Base-by-base conservation (phyloP, 129 eudicot genomes). In the Centrapalus pauciflorus region DNA sequence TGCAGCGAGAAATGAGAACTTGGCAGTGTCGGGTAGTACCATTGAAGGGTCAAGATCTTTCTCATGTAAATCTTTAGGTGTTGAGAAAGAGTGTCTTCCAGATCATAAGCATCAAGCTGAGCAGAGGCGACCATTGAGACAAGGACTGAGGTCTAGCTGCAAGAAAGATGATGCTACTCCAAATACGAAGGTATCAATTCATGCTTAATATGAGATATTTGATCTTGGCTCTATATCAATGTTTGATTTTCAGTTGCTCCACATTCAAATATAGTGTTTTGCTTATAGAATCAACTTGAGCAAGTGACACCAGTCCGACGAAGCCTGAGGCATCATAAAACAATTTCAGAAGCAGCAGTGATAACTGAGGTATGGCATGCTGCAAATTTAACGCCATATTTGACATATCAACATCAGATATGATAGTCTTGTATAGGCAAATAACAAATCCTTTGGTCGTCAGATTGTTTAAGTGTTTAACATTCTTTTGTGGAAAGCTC, bases 111-210 rank as follows among this genome's bases (percentile, higher is more conserved):
- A 20, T 27, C 50, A 64, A 67, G 63, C 23, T 34, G 64, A 58
- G 67, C 58, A 37, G 55, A 69, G 41, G 76, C 34, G 17, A 69
- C 34, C 72, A 12, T 34, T 38, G 45, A 56, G 62, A 57, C 35
- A 64, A 55, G 55, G 77, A 19, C 41, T 65, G 38, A 77, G 82
- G 48, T 66, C 77, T 56, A 59, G 73, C 61, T 45, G 33, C 74
- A 59, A 60, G 38, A 57, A 71, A 45, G 41, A 56, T 71, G 68
- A 71, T 12, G 32, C 41, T 63, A 43, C 72, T 43, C 38, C 57
- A 28, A 71, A 9, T n/a, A 3, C 40, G 38, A 66, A 77, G 77
- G 82, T 77, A 56, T 46, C 37, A 16, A 24, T n/a, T 56, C 16
- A 46, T 48, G 27, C 27, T 57, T 35, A 12, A 26, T 48, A 35